Base-by-base conservation (phyloP, 23 red algal species). In the Gracilariopsis chorda region DNA sequence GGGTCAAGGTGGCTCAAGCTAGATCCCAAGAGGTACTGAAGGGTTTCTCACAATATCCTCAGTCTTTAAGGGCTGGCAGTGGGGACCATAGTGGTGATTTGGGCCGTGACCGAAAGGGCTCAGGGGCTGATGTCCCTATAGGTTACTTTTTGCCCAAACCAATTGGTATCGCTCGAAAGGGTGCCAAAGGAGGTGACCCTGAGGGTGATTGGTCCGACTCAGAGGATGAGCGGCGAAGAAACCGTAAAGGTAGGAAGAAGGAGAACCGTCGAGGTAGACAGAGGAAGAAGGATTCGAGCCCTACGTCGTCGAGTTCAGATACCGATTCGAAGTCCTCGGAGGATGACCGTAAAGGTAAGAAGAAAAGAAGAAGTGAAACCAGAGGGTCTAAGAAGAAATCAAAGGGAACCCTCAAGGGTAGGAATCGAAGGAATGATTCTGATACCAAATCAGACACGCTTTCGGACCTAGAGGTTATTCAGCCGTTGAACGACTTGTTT, bases 391-490 rank as follows among this genome's bases (percentile, higher is more conserved):
- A n/a, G 55, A 59, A 59, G 55, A 9, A 6, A 27, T 7, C 55
- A 19, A 59, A 59, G 29, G 16, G 29, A 19, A 59, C 21, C 55
- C 55, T 19, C 5, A 59, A 7, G 55, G 55, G 55, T 6, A 59
- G 29, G 16, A 59, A 7, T 4, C 6, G 19, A n/a, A 7, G 16
- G 7, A 7, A 59, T 59, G 55, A 59, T 6, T 59, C 55, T 4
- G 55, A 59, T 25, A 59, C 55, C 19, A 27, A 59, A 11, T 7
- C 29, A 7, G n/a, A n/a, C n/a, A n/a, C n/a, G n/a, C n/a, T n/a
- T n/a, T n/a, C n/a, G n/a, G 55, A 59, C 55, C 7, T 59, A 19
- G 55, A 82, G 78, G 78, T 63, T 25, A 58, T 59, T 51, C 39
- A 37, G 39, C 45, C 78, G 29, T 36, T 60, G 25, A 82, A 82